Percentiles rank a stretch among this genome's conserved stretches.
phyloP scores from a whole-genome alignment of 495 filamentous ascomycete genomes.

The Aspergillus indologenus region DNA sequence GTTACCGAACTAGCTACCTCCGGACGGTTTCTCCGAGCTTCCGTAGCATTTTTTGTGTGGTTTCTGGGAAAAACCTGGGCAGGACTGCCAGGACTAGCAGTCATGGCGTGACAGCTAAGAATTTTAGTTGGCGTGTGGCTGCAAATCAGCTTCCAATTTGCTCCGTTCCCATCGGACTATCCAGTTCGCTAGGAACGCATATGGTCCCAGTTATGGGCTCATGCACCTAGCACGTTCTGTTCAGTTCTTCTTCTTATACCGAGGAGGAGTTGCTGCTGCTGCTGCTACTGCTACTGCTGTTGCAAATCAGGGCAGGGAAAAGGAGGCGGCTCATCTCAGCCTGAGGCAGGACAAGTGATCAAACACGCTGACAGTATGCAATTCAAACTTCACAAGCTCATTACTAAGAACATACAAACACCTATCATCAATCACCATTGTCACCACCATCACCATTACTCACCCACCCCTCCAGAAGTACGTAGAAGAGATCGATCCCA shows the following conservation, averaged over 20 bases:
- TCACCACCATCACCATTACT: too few species aligned
- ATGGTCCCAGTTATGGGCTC: conserved; percentile 12
- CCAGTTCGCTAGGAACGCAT: conserved; percentile 9
- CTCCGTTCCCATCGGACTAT: conserved; percentile 7
- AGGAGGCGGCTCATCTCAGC: neutral
- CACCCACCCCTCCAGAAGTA: neutral
- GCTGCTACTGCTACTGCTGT: neutral
- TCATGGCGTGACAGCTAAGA: conserved; percentile 15
- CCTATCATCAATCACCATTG: neutral
- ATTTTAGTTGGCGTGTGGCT: conserved; percentile 11
- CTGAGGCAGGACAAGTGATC: neutral
- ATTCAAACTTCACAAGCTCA: too few species aligned
- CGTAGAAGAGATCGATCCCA: neutral
- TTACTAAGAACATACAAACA: neutral
- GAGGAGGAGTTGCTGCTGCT: neutral
- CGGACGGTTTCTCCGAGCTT: conserved; percentile 18
- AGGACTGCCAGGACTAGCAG: conserved; percentile 3
- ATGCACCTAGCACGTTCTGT: conserved; percentile 21
- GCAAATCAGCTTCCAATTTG: conserved; percentile 18
- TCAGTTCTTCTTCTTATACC: conserved; percentile 10
- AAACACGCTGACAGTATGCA: too few species aligned
- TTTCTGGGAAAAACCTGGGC: neutral
- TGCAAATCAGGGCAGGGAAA: neutral
- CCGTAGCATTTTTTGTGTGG: conserved; percentile 2
- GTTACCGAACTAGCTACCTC: neutral